Percentiles rank a stretch among this genome's conserved stretches.
Conservation (phyloP, 176 grass and related monocot species). For the Aegilops umbellulata region DNA sequence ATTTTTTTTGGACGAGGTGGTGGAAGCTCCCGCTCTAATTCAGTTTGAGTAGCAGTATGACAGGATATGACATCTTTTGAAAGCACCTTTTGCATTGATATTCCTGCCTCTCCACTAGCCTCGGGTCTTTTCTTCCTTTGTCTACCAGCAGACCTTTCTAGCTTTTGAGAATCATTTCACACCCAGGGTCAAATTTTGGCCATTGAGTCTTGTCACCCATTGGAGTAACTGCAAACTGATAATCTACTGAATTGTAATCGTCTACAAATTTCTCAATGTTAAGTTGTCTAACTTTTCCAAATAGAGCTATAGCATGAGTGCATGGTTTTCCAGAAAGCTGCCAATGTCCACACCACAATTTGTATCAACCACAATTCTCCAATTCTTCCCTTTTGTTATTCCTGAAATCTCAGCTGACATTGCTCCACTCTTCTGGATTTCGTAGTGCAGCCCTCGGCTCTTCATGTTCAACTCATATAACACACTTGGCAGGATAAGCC, state of each 20-base stretch:
- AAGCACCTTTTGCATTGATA: too few relatives aligned
- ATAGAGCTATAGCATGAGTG: conserved; percentile 9
- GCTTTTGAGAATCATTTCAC: too few relatives aligned
- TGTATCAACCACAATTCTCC: background rate
- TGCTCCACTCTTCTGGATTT: background rate
- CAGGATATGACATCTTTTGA: too few relatives aligned
- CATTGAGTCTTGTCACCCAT: background rate
- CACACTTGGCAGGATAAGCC: background rate
- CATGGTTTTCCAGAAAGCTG: background rate
- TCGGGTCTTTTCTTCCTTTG: too few relatives aligned
- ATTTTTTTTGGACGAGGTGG: too few relatives aligned
- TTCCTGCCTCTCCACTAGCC: too few relatives aligned
- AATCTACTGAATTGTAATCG: background rate
- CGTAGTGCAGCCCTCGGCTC: background rate
- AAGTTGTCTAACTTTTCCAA: background rate
- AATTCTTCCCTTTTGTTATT: background rate
- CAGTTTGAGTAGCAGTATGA: too few relatives aligned
- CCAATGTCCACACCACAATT: background rate
- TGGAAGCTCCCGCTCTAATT: too few relatives aligned
- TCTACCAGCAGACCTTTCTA: too few relatives aligned
- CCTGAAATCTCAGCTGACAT: background rate
- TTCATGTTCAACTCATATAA: background rate
- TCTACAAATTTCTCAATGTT: background rate
- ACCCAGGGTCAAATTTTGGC: background rate
- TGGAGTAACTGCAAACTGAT: background rate